Evolutionary conservation across 345 rosid genomes (phyloP), one percentile per base, ranked within the genome.

Genomic region (Eucalyptus pumila): DNA sequence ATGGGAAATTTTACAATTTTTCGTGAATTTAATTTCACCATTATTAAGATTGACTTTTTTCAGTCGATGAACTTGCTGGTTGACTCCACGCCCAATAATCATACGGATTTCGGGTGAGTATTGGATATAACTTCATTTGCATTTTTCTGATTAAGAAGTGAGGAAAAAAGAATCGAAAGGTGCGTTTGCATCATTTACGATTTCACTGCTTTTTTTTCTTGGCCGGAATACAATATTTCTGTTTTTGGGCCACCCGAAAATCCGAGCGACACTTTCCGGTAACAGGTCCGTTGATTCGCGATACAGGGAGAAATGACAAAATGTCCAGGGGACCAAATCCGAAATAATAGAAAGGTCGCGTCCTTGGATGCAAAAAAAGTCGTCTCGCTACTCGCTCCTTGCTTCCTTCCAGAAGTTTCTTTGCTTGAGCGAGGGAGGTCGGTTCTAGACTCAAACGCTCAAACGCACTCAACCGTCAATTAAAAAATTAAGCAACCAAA

Each of bases 51-150:
- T 65, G 19, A 65, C 72, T 27, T 60, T 54, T 9, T 21, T 21
- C 1, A 4, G 26, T 2, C 9, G 27, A 6, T 54, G 3, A 23
- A 54, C 2, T 1, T 54, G 60, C 26, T 48, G 0, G 49, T 23
- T 58, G 24, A 56, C 62, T 24, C 62, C 5, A 56, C 1, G 27
- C 60, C 60, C 62, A 56, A 56, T 23, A 56, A 56, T 56, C 11
- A 56, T 56, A 56, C 2, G 27, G 11, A 56, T 0, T 23, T 56
- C 30, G 0, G 10, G 62, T 56, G 62, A 56, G 27, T 56, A 23
- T 56, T 56, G 27, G 12, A 2, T 30, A 3, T 62, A 27, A 2
- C 4, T 62, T 62, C 69, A 27, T 12, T 62, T 30, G 72, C 16
- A 30, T n/a, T 62, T 62, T 62, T 62, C 51, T 62, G 1, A 13